Percentiles rank a stretch among this genome's conserved stretches.
Conservation (phyloP, 352 stramenopile genomes). For the Phytophthora cactorum region DNA sequence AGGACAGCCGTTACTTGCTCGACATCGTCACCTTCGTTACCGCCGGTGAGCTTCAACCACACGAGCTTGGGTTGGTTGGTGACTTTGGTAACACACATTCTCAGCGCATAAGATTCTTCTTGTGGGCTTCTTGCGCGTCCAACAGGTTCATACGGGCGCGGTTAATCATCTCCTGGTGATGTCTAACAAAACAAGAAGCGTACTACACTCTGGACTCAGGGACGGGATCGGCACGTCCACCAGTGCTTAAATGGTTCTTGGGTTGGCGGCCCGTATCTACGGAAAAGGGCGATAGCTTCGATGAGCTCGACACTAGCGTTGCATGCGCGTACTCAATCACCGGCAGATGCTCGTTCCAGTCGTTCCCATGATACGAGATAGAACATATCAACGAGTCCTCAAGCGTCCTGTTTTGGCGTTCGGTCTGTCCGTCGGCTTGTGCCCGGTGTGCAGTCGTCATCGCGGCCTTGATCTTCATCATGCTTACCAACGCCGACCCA, state of each 20-base stretch:
- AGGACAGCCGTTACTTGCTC: too few species aligned
- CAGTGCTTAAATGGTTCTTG: neutral
- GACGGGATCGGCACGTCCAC: neutral
- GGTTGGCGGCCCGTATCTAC: conserved; percentile 1
- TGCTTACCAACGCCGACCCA: conserved; percentile 1
- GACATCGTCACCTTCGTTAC: too few species aligned
- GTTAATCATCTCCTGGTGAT: neutral
- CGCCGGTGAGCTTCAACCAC: too few species aligned
- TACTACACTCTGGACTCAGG: neutral
- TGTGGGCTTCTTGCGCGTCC: neutral
- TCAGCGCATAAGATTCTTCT: neutral
- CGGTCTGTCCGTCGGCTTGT: conserved; percentile 6
- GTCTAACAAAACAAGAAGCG: neutral
- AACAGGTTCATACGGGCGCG: too few species aligned
- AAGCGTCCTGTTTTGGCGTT: conserved; percentile 2
- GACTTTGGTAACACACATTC: too few species aligned
- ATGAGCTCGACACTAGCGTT: conserved; percentile 3
- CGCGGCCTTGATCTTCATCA: neutral
- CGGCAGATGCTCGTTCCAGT: neutral
- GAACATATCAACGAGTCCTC: neutral
- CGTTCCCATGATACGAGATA: conserved; percentile 1
- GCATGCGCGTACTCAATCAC: conserved; percentile 12
- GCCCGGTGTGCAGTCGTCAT: conserved; percentile 6
- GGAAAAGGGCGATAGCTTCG: conserved; percentile 5
- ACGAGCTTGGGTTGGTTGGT: too few species aligned